Evolutionary conservation across 2,329 filamentous ascomycete genomes (phyloP), one percentile per base, ranked within the genome.

Genomic region (Pestalotiopsis sp.): DNA sequence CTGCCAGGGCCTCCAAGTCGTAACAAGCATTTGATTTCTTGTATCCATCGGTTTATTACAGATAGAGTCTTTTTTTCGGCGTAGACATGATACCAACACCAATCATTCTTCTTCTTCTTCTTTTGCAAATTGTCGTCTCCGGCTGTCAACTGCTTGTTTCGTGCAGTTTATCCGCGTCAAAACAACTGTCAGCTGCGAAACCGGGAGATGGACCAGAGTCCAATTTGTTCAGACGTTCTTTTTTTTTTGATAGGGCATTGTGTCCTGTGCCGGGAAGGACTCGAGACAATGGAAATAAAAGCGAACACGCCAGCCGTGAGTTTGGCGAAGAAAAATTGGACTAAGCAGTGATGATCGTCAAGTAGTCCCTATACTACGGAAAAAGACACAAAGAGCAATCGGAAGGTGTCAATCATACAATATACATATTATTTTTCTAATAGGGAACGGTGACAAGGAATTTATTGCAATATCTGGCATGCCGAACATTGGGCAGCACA

Each of bases 1-100:
- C 77, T 38, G 68, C 71, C 58, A 75, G 76, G n/a, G 12, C 38
- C 20, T 65, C 25, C 2, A 45, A 64, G 49, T 27, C 61, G 25
- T 64, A 62, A 36, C 4, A 38, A 62, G 23, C 11, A 62, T 31
- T 64, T 49, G n/a, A 45, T 64, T 64, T 49, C 41, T 25, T 64
- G 61, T 64, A 64, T 38, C 27, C n/a, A 38, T 38, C 36, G 12
- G 45, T 64, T 45, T 13, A n/a, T 23, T n/a, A 52, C 14, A 27
- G 27, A 49, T 45, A 45, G 36, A 45, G 25, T 25, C 12, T 12
- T 63, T 49, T 41, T 25, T 49, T 49, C n/a, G 39, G 20, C 23
- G n/a, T 64, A 45, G 41, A 64, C 20, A 45, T 64, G 39, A 49
- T 52, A 64, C 61, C 61, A 27, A 17, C 25, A 45, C 41, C 61